Evolutionary conservation across 2,329 filamentous ascomycete genomes (phyloP).

Genomic region (Colletotrichum trifolii): DNA sequence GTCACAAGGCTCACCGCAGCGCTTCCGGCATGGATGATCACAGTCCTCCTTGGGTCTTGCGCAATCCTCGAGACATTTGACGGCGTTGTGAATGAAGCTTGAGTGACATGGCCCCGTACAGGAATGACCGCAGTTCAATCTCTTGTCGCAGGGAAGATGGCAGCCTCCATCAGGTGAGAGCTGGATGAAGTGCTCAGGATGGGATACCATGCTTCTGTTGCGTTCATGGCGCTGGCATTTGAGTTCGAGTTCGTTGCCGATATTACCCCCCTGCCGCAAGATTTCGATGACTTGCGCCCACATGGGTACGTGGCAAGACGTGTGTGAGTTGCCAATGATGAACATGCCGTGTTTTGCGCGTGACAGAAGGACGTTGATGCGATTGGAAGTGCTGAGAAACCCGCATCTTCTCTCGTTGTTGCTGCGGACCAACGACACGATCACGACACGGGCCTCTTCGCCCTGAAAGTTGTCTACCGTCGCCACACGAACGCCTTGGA

Average conservation of each 20-base stretch:
- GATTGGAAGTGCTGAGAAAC: constrained; percentile 73
- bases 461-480: constrained; percentile 84
- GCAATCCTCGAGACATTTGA: constrained; percentile 58
- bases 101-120: constrained; percentile 61
- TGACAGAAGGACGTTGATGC: constrained; percentile 76
- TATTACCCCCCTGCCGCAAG: constrained; percentile 54
- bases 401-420: constrained; percentile 69
- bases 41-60: constrained; percentile 54
- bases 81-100: constrained; percentile 56
- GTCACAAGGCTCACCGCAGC: constrained; percentile 57
- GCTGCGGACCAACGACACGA: constrained; percentile 78
- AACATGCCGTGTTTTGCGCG: constrained; percentile 78
- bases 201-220: constrained; percentile 58
- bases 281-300: constrained; percentile 70
- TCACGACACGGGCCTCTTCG: constrained; percentile 77
- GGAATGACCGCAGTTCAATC: constrained; percentile 60
- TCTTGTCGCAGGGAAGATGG: constrained; percentile 57
- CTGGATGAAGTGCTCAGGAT: constrained; percentile 67
- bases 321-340: constrained; percentile 74
- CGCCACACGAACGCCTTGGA: constrained; percentile 64
- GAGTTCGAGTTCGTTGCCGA: constrained; percentile 64
- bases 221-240: constrained; percentile 71
- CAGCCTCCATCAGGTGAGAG: constrained; percentile 74
- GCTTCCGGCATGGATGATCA: constrained; percentile 54
- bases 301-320: constrained; percentile 68